Evolutionary conservation across 352 stramenopile genomes (phyloP).

Genomic region (Thraustochytrium striatum): DNA sequence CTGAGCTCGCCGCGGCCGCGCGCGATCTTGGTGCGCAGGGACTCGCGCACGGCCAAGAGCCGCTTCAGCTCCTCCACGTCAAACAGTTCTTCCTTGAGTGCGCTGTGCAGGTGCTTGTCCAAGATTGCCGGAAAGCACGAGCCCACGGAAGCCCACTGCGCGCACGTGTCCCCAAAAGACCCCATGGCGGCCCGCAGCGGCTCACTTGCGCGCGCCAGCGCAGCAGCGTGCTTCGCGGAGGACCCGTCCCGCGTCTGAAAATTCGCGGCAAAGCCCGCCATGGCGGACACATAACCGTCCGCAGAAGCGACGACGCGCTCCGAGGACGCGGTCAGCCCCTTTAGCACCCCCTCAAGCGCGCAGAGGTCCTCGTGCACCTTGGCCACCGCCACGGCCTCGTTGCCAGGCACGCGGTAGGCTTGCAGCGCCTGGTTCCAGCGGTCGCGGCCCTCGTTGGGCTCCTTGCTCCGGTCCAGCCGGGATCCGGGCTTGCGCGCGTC

Average conservation of each 20-base stretch:
- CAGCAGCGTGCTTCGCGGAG: background rate
- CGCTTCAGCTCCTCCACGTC: background rate
- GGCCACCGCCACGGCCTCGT: background rate
- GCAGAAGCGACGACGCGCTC: background rate
- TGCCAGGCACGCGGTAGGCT: background rate
- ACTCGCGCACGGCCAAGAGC: background rate
- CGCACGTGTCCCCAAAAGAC: background rate
- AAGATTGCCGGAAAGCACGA: background rate
- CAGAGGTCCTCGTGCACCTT: background rate
- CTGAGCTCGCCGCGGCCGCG: background rate
- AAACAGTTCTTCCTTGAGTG: background rate
- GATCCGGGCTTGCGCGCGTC: no score
- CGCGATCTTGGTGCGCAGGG: background rate
- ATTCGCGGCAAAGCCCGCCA: background rate
- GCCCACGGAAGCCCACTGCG: background rate
- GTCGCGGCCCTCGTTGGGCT: no score
- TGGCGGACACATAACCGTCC: background rate
- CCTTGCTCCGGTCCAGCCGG: no score
- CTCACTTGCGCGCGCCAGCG: background rate
- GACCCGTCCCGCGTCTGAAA: background rate
- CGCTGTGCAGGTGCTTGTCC: background rate
- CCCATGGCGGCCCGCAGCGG: background rate
- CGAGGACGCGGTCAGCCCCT: background rate
- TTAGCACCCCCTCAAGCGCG: background rate
- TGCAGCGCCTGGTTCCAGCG: background rate